These are phyloP conservation scores for Fragilariopsis cylindrus DNA, from an alignment of 108 stramenopile genomes.

Conservation along the genomic window DNA sequence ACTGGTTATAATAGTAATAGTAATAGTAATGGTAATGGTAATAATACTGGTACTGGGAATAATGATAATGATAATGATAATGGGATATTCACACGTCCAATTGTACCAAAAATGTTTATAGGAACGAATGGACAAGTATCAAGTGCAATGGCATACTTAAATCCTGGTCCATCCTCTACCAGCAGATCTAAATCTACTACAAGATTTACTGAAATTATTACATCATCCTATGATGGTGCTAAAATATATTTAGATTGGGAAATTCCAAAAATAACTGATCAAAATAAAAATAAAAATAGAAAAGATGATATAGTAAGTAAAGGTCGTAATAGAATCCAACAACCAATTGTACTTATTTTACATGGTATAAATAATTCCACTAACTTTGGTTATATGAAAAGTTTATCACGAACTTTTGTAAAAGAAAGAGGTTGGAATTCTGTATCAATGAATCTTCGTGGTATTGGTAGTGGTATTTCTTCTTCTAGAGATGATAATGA, in stretches of 20 bases:
- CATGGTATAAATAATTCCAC: constrained; percentile 69
- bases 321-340: constrained; percentile 17
- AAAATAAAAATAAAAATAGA: not conserved
- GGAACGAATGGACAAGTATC: not conserved
- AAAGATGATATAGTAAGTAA: not conserved
- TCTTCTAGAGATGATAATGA: not conserved
- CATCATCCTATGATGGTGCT: constrained; percentile 1
- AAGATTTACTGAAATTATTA: not conserved
- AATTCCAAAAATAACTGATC: not conserved
- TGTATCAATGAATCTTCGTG: constrained; percentile 52
- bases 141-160: not conserved
- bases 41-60: not conserved
- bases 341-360: constrained; percentile 49
- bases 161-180: not conserved
- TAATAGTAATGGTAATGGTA: not conserved
- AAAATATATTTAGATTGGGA: not conserved
- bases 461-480: constrained; percentile 10
- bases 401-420: constrained; percentile 46
- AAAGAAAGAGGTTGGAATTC: constrained; percentile 54
- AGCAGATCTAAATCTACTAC: not conserved
- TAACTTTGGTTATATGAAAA: constrained; percentile 54
- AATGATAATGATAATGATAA: not conserved
- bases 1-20: too few relatives aligned
- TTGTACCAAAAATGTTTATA: not conserved
- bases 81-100: not conserved